These are phyloP conservation scores for Volvariella surrecta DNA, from an alignment of 1,284 basidiomycete species.

Conservation along the genomic window DNA sequence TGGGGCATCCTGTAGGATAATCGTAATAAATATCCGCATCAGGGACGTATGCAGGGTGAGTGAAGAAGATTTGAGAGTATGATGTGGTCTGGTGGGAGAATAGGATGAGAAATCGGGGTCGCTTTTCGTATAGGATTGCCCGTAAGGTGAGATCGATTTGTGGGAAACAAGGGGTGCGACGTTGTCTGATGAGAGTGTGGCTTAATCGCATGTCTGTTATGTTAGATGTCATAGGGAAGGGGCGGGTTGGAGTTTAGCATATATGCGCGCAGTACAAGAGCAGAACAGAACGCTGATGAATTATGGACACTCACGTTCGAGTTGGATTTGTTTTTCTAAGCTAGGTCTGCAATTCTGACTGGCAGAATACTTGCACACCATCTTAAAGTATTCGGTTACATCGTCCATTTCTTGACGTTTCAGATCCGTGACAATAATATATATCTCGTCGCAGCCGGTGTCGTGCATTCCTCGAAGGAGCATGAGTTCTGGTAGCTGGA, in stretches of 20 bases:
- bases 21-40: constrained; percentile 62
- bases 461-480: constrained; percentile 71
- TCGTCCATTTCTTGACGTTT: constrained; percentile 72
- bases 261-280: constrained; percentile 2
- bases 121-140: constrained; percentile 63
- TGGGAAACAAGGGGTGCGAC: constrained; percentile 64
- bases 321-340: constrained; percentile 54
- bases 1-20: constrained; percentile 68
- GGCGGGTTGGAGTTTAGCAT: neutral
- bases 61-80: constrained; percentile 72
- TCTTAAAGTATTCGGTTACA: constrained; percentile 65
- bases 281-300: constrained; percentile 1
- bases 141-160: constrained; percentile 69
- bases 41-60: constrained; percentile 59
- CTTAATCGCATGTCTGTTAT: constrained; percentile 53
- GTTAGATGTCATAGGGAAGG: constrained; percentile 3
- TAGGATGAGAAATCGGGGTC: constrained; percentile 62
- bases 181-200: constrained; percentile 54
- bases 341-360: constrained; percentile 54
- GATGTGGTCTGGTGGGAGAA: constrained; percentile 73
- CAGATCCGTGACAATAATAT: constrained; percentile 66
- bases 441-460: constrained; percentile 65
- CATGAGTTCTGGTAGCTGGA: constrained; percentile 66
- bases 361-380: constrained; percentile 54
- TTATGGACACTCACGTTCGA: constrained; percentile 40